Base-by-base conservation (phyloP, 306 rosid species). In the Cicer pinnatifidum region DNA sequence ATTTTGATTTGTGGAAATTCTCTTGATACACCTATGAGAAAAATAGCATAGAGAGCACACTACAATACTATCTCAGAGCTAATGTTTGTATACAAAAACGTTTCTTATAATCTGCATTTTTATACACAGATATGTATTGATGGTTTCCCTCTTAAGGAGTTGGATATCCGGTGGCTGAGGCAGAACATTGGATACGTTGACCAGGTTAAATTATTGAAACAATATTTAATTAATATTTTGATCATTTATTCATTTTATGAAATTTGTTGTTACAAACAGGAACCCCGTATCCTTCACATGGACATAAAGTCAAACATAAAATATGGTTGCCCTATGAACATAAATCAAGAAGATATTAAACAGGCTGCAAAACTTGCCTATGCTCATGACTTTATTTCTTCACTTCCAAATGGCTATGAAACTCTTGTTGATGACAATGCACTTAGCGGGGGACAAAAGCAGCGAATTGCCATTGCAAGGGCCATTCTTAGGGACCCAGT, bases 371-470 rank as follows among this genome's bases (percentile, higher is more conserved):
- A 85, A 81, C 90, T 81, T 81, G 98, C 98, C 15, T 85, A 77
- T 69, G 96, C 96, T 52, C 97, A 92, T 73, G 91, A 90, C 68
- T 92, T 92, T 45, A 89, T 92, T 72, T 85, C 79, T 33, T 82
- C 83, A 8, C 85, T 90, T 57, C 98, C 98, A 53, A 82, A 89
- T 79, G 90, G 98, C 60, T 90, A 92, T 80, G 84, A 85, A 73
- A 92, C 97, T 15, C 77, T 90, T 15, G 93, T 92, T 71, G 98
- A 92, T 84, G 97, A 86, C 54, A 87, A 92, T 82, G 80, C 76
- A 47, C 91, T 92, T 20, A 92, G 98, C 67, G 96, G 97, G 12
- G 97, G 97, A 44, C 98, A 92, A 82, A 92, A 90, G 85, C 98
- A 92, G 73, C 88, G 97, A 80, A 90, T 92, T 60, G 98, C 91